Evolutionary conservation across 495 filamentous ascomycete genomes (phyloP).

Genomic region (Aspergillus heteromorphus): DNA sequence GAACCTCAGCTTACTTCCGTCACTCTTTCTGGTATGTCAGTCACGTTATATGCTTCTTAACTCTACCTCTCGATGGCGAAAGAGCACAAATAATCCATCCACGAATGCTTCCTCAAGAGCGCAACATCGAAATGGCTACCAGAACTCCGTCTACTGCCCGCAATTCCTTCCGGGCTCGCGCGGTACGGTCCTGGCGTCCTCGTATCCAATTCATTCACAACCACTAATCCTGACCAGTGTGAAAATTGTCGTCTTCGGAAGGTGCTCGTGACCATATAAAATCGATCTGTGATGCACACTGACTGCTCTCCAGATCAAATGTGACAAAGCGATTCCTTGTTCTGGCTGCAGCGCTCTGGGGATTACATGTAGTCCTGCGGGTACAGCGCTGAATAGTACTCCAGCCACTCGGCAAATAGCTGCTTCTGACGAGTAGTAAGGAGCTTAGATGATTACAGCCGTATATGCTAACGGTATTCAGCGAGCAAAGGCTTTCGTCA

Average conservation of each 20-base stretch:
- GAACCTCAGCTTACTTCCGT: neutral
- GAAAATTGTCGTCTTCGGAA: constrained; percentile 26
- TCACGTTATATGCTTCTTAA: too few relatives aligned
- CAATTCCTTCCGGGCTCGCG: constrained; percentile 19
- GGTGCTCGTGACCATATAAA: constrained; percentile 4
- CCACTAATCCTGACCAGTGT: constrained; percentile 10
- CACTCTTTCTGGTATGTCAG: neutral
- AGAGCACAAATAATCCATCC: too few relatives aligned
- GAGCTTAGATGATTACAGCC: neutral
- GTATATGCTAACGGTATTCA: neutral
- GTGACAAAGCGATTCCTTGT: constrained; percentile 21
- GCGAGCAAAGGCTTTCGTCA: constrained; percentile 17
- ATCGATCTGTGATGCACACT: neutral
- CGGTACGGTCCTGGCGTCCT: constrained; percentile 10
- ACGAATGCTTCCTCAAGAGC: neutral
- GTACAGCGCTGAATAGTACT: neutral
- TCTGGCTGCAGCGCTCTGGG: constrained; percentile 20
- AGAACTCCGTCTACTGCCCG: constrained; percentile 1
- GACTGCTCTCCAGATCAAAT: constrained; percentile 15
- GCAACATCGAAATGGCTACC: constrained; percentile 10
- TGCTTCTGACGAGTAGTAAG: constrained; percentile 16
- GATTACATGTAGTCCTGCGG: constrained; percentile 14
- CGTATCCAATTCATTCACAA: neutral
- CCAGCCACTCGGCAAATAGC: neutral
- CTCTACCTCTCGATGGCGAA: too few relatives aligned